Conservation (phyloP, 352 stramenopile species). For the Globisporangium irregulare region DNA sequence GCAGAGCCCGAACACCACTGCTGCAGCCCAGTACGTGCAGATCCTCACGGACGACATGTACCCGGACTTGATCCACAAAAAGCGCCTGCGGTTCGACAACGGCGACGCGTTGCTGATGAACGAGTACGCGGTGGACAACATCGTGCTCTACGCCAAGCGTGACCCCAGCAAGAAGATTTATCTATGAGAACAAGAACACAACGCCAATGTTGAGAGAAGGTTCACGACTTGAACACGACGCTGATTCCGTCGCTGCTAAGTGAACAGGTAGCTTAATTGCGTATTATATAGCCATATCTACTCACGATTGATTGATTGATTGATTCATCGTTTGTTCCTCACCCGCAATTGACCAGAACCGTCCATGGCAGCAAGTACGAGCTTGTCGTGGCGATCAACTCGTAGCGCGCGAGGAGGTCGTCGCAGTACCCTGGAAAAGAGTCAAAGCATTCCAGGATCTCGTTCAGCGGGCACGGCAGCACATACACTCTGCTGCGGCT, state of each 20-base stretch:
- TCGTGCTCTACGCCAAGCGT: conserved; percentile 55
- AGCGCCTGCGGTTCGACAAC: conserved; percentile 58
- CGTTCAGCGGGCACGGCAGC: conserved; percentile 9
- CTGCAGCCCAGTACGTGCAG: conserved; percentile 61
- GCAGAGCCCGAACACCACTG: conserved; percentile 55
- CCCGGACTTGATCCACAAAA: conserved; percentile 68
- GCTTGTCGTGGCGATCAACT: conserved; percentile 9
- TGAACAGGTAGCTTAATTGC: neutral
- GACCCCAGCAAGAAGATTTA: conserved; percentile 64
- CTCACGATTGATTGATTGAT: neutral
- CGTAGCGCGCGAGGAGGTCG: conserved; percentile 7
- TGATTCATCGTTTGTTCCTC: neutral
- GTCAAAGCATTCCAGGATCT: conserved; percentile 8
- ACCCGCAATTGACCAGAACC: conserved; percentile 15
- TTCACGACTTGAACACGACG: neutral
- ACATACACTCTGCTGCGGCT: conserved; percentile 1
- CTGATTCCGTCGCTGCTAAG: neutral
- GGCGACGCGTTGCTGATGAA: conserved; percentile 64
- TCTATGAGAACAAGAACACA: conserved; percentile 24
- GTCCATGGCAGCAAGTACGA: conserved; percentile 16
- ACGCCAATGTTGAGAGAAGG: neutral
- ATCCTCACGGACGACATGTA: conserved; percentile 74
- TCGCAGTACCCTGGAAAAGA: neutral
- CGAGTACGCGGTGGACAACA: conserved; percentile 63
- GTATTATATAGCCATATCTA: neutral